phyloP scores from a whole-genome alignment of 352 stramenopile species.

The Phytopythium helicoides region DNA sequence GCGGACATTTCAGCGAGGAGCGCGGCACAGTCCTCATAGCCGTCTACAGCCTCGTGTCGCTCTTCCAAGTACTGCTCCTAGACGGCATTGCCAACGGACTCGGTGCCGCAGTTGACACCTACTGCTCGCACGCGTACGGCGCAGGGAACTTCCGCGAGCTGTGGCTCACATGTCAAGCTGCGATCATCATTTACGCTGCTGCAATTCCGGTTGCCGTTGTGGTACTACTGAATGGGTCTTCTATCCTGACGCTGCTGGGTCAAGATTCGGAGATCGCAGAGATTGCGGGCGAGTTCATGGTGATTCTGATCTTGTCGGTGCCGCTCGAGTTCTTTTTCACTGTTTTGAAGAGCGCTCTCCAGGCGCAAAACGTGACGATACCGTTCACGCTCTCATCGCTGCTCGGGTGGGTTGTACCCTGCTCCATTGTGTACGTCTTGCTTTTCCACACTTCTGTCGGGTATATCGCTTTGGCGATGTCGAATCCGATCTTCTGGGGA shows the following conservation, averaged over 20 bases:
- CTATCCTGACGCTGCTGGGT: conserved; percentile 45
- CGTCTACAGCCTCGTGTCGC: conserved; percentile 31
- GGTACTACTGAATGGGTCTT: conserved; percentile 38
- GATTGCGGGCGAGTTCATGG: conserved; percentile 39
- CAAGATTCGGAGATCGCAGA: conserved; percentile 46
- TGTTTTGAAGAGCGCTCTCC: conserved; percentile 31
- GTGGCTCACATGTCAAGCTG: conserved; percentile 62
- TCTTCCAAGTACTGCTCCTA: conserved; percentile 49
- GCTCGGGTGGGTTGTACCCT: conserved; percentile 19
- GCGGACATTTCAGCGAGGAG: conserved; percentile 1
- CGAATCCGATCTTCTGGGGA: conserved; percentile 23
- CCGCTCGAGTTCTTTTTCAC: conserved; percentile 26
- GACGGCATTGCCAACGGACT: conserved; percentile 44
- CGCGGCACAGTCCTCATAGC: conserved; percentile 3
- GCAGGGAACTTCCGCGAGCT: conserved; percentile 48
- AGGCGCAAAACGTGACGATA: conserved; percentile 41
- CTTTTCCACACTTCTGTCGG: conserved; percentile 35
- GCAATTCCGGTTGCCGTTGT: conserved; percentile 31
- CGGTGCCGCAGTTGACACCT: conserved; percentile 55
- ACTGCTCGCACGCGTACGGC: conserved; percentile 66
- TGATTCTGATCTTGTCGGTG: conserved; percentile 28
- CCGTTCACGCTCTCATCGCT: conserved; percentile 26
- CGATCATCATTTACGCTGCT: conserved; percentile 37
- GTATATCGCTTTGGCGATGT: conserved; percentile 40
- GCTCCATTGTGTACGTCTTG: conserved; percentile 30